phyloP scores from a whole-genome alignment of 2,329 filamentous ascomycete species.

The Claviceps paspali region DNA sequence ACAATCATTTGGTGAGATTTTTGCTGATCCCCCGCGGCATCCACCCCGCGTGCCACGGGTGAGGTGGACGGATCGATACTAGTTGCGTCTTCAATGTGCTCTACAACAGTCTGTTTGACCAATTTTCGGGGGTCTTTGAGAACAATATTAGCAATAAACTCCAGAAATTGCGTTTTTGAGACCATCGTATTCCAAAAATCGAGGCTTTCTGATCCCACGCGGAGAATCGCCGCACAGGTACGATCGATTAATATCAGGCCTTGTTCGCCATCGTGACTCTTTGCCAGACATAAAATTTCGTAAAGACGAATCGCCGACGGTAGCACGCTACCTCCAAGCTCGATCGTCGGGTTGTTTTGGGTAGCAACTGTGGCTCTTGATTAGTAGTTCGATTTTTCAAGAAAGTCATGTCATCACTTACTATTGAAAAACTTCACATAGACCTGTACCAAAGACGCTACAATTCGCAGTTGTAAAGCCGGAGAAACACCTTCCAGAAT shows the following conservation, averaged over 20 bases:
- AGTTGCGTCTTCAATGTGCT: constrained; percentile 18
- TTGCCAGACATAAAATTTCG: constrained; percentile 14
- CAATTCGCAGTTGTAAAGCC: constrained; percentile 13
- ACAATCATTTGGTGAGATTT: constrained; percentile 7
- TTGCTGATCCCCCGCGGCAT: neutral
- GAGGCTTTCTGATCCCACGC: constrained; percentile 13
- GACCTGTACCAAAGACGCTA: constrained; percentile 14
- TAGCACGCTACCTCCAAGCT: constrained; percentile 4
- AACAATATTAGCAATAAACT: constrained; percentile 12
- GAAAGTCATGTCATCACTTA: constrained; percentile 1
- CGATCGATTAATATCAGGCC: constrained; percentile 13
- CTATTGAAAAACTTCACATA: constrained; percentile 15
- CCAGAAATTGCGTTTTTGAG: constrained; percentile 10
- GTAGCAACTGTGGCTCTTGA: neutral
- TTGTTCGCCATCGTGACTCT: constrained; percentile 10
- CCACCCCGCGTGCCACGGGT: neutral
- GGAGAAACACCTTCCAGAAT: constrained; percentile 26
- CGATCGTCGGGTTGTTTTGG: neutral
- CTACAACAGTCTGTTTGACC: constrained; percentile 16
- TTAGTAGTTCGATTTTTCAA: neutral
- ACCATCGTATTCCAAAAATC: constrained; percentile 16
- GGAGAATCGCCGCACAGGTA: constrained; percentile 15
- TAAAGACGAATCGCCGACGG: constrained; percentile 7
- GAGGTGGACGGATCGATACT: constrained; percentile 6
- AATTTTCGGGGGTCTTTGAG: constrained; percentile 13